Conservation (phyloP, 257 asterid genomes). For the Solanum sitiens region DNA sequence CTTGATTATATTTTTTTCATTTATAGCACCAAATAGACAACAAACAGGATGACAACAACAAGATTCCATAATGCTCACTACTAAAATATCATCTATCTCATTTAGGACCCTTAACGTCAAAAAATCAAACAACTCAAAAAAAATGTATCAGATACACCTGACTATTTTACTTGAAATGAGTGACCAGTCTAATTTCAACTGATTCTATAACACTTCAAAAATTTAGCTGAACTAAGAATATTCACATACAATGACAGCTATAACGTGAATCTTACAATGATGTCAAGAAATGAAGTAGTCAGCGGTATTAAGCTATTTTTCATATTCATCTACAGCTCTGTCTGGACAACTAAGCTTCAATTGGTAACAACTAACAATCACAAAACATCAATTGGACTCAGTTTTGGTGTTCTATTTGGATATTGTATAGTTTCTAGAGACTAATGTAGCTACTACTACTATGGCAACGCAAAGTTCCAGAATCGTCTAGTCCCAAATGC, state of each 20-base stretch:
- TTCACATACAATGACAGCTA: not conserved
- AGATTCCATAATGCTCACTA: not conserved
- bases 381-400: not conserved
- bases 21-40: not conserved
- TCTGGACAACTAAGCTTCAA: not conserved
- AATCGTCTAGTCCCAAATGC: not conserved
- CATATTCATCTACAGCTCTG: not conserved
- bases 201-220: not conserved
- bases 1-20: not conserved
- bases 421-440: not conserved
- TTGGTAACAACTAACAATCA: not conserved
- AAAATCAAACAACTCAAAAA: not conserved
- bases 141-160: not conserved
- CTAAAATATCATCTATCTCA: not conserved
- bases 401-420: not conserved
- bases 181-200: not conserved
- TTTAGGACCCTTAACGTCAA: not conserved
- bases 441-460: not conserved
- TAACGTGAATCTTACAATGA: not conserved
- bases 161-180: not conserved
- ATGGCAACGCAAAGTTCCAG: not conserved
- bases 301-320: not conserved
- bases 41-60: not conserved
- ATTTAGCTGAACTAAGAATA: not conserved
- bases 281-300: not conserved